Evolutionary conservation across 139 green algal genomes (phyloP).

Genomic region (Mesotaenium endlicherianum): DNA sequence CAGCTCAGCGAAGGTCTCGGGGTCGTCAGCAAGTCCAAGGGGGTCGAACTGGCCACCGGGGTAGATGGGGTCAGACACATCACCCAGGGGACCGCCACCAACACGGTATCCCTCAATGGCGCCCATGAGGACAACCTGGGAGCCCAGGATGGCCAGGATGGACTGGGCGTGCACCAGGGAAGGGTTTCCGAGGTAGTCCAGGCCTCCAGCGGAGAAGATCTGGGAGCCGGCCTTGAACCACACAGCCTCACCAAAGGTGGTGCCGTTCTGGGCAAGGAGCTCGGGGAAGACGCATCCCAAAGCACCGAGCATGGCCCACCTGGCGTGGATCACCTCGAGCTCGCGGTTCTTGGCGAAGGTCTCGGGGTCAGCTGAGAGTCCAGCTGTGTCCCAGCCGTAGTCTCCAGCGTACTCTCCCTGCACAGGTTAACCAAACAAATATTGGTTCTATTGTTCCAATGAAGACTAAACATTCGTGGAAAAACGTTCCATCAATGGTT

Average conservation of each 20-base stretch:
- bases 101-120: slow-evolving; percentile 60
- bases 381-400: slow-evolving; percentile 90
- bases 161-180: slow-evolving; percentile 89
- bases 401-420: slow-evolving; percentile 37
- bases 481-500: too few relatives aligned
- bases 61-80: slow-evolving; percentile 67
- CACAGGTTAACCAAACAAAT: too few relatives aligned
- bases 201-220: slow-evolving; percentile 76
- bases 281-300: slow-evolving; percentile 43
- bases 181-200: slow-evolving; percentile 75
- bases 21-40: slow-evolving; percentile 91
- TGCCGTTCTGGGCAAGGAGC: slow-evolving; percentile 24
- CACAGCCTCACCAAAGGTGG: slow-evolving; percentile 54
- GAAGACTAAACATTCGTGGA: too few relatives aligned
- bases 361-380: slow-evolving; percentile 89
- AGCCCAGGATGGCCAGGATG: slow-evolving; percentile 84
- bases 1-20: slow-evolving; percentile 76
- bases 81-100: slow-evolving; percentile 57
- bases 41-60: slow-evolving; percentile 80
- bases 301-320: slow-evolving; percentile 93
- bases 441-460: too few relatives aligned
- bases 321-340: slow-evolving; percentile 94
- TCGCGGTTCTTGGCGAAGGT: slow-evolving; percentile 76
- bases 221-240: slow-evolving; percentile 85
- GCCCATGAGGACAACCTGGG: slow-evolving; percentile 72